Evolutionary conservation across 148 eudicot genomes (phyloP), one percentile per base, ranked within the genome.

Genomic region (Arbutus unedo): DNA sequence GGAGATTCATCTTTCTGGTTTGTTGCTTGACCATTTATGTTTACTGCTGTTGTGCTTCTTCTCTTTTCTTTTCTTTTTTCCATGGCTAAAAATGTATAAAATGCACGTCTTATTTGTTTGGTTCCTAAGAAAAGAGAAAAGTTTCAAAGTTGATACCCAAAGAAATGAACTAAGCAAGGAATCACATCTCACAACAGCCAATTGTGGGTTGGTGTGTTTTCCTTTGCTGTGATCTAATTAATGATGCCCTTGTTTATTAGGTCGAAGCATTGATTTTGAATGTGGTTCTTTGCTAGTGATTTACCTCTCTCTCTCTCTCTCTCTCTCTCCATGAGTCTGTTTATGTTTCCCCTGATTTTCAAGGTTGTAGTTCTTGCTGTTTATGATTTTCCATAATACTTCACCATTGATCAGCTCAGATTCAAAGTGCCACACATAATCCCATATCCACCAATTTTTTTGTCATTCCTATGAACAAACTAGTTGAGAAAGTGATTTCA

Each of bases 1-100:
- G 67, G 76, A 67, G 76, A 68, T 80, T 57, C 31, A 8, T 25
- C 50, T 50, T 38, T 4, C 47, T 67, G 3, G 38, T 16, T 23
- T 9, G 41, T 49, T 50, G 44, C 57, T 80, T 7, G 49, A 14
- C 82, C 41, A 73, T 10, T 45, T 44, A 54, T n/a, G 8, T 5
- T 74, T 74, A 5, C 54, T 10, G 73, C n/a, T 70, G 45, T 70
- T 70, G 47, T 70, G 54, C 53, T 19, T 74, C 77, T 74, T 18
- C 2, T 8, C 15, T 43, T 43, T 15, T 73, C 19, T 18, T 19
- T 16, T n/a, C 31, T 9, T 74, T 10, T 50, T 31, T 31, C 38
- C 79, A 5, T 49, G 15, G 16, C 77, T n/a, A 74, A 73, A n/a
- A 73, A n/a, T n/a, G 43, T 75, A 11, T 75, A 16, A 49, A 48